Conservation (phyloP, 768 basidiomycete species). For the Multifurca ochricompacta region DNA sequence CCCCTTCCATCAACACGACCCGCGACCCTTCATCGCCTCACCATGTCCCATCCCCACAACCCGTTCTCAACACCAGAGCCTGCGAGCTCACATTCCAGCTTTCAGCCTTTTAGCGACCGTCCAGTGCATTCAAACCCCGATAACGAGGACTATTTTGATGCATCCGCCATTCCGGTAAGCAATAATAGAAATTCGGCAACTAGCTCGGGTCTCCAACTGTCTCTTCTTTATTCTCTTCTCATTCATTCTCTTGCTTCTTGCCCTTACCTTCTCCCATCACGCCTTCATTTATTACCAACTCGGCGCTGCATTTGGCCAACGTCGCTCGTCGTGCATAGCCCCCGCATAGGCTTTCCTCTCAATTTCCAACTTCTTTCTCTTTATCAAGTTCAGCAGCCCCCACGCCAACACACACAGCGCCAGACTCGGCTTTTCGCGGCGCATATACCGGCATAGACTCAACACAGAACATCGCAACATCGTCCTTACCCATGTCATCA, state of each 20-base stretch:
- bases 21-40: neutral
- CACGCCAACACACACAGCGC: neutral
- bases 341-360: neutral
- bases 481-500: neutral
- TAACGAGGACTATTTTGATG: constrained; percentile 6
- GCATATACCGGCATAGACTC: constrained; percentile 3
- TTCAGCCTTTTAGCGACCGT: neutral
- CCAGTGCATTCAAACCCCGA: neutral
- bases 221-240: neutral
- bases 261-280: neutral
- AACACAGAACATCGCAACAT: neutral
- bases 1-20: no score
- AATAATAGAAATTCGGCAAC: neutral
- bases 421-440: constrained; percentile 8
- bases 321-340: constrained; percentile 1
- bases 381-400: neutral
- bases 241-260: neutral
- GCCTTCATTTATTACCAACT: no score
- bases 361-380: neutral
- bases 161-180: constrained; percentile 4
- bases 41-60: constrained; percentile 1
- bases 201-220: neutral
- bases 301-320: neutral
- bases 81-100: neutral
- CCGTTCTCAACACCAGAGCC: constrained; percentile 13